phyloP scores from a whole-genome alignment of 2,329 filamentous ascomycete genomes.

The Fusarium ramigenum region DNA sequence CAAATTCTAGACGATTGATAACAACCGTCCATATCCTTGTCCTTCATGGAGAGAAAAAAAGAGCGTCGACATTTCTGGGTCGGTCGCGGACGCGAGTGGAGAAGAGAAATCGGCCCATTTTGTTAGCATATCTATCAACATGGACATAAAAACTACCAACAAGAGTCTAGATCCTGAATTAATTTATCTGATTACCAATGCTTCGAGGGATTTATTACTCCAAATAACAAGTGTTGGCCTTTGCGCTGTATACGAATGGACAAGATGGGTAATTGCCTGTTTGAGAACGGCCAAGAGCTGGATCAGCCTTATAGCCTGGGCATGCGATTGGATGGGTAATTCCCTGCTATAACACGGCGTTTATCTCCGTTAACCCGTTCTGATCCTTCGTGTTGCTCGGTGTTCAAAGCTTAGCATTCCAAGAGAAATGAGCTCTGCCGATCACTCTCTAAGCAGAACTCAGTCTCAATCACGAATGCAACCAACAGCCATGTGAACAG shows the following conservation, averaged over 20 bases:
- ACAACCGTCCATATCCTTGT: neutral
- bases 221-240: neutral
- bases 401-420: neutral
- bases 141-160: slow-evolving; percentile 7
- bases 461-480: neutral
- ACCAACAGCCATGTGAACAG: neutral
- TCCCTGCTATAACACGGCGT: neutral
- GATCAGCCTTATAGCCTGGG: neutral
- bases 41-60: neutral
- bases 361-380: neutral
- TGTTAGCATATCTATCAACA: slow-evolving; percentile 4
- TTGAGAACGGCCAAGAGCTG: neutral
- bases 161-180: slow-evolving; percentile 12
- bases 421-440: neutral
- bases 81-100: slow-evolving; percentile 2
- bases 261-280: neutral
- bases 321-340: neutral
- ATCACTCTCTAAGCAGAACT: neutral
- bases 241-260: neutral
- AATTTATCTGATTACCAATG: slow-evolving; percentile 6
- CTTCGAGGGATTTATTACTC: neutral
- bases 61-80: neutral
- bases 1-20: neutral
- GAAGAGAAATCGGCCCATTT: slow-evolving; percentile 26
- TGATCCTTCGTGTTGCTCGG: neutral